Conservation (phyloP, 768 basidiomycete species). For the Phanerodontia chrysosporium region DNA sequence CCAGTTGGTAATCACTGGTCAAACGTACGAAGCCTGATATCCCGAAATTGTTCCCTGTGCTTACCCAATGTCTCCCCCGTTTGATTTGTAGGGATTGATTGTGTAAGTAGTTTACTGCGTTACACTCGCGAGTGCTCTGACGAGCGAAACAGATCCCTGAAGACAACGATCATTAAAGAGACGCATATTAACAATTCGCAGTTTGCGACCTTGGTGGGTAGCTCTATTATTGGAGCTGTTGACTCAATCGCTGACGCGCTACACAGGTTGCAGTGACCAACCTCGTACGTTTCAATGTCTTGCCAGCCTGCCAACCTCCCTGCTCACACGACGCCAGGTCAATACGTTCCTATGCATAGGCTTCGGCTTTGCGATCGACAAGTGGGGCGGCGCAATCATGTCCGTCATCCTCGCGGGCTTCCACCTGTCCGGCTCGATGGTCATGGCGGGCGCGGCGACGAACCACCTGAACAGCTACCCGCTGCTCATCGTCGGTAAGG, state of each 20-base stretch:
- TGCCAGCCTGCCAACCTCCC: background rate
- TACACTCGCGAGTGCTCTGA: background rate
- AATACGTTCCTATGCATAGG: constrained; percentile 40
- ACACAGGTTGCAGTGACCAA: constrained; percentile 33
- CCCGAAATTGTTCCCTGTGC: background rate
- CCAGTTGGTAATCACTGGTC: constrained; percentile 42
- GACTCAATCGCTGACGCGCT: background rate
- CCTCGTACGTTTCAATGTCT: constrained; percentile 29
- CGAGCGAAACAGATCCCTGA: constrained; percentile 27
- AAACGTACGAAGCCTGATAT: constrained; percentile 25
- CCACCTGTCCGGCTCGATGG: constrained; percentile 32
- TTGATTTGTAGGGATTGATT: constrained; percentile 37
- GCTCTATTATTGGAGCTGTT: background rate
- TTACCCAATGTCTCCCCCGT: constrained; percentile 4
- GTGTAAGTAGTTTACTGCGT: constrained; percentile 24
- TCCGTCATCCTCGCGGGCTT: constrained; percentile 35
- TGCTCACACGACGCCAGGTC: constrained; percentile 21
- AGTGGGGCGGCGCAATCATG: constrained; percentile 34
- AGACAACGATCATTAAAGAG: constrained; percentile 40
- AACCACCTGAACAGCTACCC: constrained; percentile 36
- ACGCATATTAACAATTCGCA: constrained; percentile 40
- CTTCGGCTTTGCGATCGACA: constrained; percentile 38
- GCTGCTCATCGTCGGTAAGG: constrained; percentile 36
- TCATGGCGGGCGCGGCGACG: constrained; percentile 37
- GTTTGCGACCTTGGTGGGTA: constrained; percentile 36